phyloP scores from a whole-genome alignment of 495 filamentous ascomycete species.

The Aspergillus avenaceus region DNA sequence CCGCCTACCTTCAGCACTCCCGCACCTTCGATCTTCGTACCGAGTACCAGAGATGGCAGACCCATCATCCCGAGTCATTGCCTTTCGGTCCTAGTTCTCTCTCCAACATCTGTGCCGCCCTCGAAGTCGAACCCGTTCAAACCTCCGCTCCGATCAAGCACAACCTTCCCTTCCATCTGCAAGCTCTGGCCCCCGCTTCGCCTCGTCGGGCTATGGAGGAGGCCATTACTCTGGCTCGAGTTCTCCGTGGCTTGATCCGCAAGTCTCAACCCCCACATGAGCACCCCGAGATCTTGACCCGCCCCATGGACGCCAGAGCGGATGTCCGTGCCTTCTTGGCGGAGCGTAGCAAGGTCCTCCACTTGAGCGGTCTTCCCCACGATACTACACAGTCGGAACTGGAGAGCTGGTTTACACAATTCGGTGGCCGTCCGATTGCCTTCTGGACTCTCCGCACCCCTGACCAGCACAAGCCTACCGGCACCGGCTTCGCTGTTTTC shows the following conservation, averaged over 20 bases:
- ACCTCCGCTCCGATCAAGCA: conserved; percentile 97
- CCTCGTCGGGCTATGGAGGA: conserved; percentile 97
- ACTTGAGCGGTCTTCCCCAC: conserved; percentile 94
- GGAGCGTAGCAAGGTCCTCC: conserved; percentile 94
- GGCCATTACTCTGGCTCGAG: conserved; percentile 86
- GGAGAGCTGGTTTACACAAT: conserved; percentile 99
- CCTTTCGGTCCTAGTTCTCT: conserved; percentile 94
- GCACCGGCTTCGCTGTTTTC: conserved; percentile 95
- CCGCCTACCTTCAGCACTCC: conserved; percentile 96
- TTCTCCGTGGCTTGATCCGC: conserved; percentile 83
- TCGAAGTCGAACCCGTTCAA: conserved; percentile 95
- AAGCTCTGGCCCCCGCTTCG: conserved; percentile 94
- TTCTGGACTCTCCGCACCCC: conserved; percentile 98
- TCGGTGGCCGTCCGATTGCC: conserved; percentile 95
- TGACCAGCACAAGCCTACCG: conserved; percentile 97
- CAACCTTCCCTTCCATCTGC: conserved; percentile 95
- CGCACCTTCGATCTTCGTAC: conserved; percentile 93
- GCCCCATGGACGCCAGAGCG: conserved; percentile 93
- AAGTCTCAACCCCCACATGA: conserved; percentile 94
- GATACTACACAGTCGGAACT: conserved; percentile 98
- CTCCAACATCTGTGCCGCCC: conserved; percentile 93
- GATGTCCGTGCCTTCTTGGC: conserved; percentile 95
- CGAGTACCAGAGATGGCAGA: conserved; percentile 97
- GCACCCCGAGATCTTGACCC: conserved; percentile 86
- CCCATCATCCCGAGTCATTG: conserved; percentile 93